Conservation (phyloP, 306 rosid genomes). For the Cucumis cinereus region DNA sequence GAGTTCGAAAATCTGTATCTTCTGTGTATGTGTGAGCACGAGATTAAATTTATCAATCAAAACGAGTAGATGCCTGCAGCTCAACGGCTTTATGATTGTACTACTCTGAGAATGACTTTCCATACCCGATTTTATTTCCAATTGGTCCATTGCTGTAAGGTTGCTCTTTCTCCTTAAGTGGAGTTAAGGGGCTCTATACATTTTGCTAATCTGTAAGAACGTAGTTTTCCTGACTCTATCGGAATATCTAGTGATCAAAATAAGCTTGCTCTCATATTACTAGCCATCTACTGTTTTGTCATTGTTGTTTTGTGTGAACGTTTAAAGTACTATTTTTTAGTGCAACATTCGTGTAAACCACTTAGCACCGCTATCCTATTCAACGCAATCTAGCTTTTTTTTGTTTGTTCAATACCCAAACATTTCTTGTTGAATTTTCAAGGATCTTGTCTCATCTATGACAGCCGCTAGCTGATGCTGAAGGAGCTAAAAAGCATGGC, state of each 20-base stretch:
- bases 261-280: neutral
- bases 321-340: neutral
- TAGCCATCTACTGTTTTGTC: neutral
- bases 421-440: neutral
- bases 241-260: neutral
- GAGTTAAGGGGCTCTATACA: neutral
- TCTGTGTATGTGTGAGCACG: neutral
- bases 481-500: constrained; percentile 56
- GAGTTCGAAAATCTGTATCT: neutral
- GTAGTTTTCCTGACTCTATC: neutral
- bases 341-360: neutral
- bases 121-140: neutral
- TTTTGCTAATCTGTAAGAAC: neutral
- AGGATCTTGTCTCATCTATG: constrained; percentile 7
- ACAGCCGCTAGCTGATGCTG: constrained; percentile 98
- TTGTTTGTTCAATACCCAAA: neutral
- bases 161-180: neutral
- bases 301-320: neutral
- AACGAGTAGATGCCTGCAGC: neutral
- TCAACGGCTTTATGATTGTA: neutral
- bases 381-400: neutral
- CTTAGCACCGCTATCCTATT: neutral
- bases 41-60: neutral
- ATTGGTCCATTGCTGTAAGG: neutral
- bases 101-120: neutral